These are phyloP conservation scores for Fusarium coicis DNA, from an alignment of 2,329 filamentous ascomycete species.

Conservation along the genomic window DNA sequence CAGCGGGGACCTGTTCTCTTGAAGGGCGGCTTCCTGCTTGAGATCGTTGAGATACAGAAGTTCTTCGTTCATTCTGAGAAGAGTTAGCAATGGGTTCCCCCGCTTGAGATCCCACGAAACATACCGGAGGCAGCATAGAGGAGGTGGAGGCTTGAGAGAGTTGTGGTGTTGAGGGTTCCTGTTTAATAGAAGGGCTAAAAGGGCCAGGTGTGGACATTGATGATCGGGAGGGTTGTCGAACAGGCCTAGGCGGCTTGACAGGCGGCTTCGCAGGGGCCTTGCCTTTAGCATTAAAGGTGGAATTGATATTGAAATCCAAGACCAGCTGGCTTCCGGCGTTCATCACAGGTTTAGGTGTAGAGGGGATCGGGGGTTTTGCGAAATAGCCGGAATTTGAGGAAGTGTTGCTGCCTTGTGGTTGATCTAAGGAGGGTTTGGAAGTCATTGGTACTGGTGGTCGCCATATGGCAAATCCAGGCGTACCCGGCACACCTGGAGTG, in stretches of 20 bases:
- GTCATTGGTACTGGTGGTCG: conserved; percentile 48
- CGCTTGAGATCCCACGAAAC: conserved; percentile 5
- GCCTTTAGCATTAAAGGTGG: conserved; percentile 47
- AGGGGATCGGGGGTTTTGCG: conserved; percentile 52
- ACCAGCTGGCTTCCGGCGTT: conserved; percentile 51
- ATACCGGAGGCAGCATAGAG: conserved; percentile 43
- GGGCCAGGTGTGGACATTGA: conserved; percentile 36
- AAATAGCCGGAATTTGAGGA: conserved; percentile 45
- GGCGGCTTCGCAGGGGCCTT: conserved; percentile 51
- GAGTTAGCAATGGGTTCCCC: conserved; percentile 7
- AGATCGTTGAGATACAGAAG: conserved; percentile 45
- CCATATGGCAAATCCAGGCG: conserved; percentile 53
- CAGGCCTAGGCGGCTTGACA: conserved; percentile 42
- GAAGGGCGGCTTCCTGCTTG: conserved; percentile 51
- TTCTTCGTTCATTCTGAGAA: conserved; percentile 43
- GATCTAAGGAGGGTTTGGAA: conserved; percentile 39
- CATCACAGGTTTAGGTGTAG: conserved; percentile 53
- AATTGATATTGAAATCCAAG: conserved; percentile 50
- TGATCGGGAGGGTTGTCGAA: conserved; percentile 40
- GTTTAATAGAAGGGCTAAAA: conserved; percentile 45
- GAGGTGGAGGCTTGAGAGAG: conserved; percentile 40
- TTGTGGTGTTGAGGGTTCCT: conserved; percentile 47
- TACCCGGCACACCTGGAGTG: conserved; percentile 44
- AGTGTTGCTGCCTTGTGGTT: conserved; percentile 35
- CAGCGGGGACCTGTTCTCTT: conserved; percentile 57